phyloP scores from a whole-genome alignment of 179 eudicot species.

The Camellia oleifera region DNA sequence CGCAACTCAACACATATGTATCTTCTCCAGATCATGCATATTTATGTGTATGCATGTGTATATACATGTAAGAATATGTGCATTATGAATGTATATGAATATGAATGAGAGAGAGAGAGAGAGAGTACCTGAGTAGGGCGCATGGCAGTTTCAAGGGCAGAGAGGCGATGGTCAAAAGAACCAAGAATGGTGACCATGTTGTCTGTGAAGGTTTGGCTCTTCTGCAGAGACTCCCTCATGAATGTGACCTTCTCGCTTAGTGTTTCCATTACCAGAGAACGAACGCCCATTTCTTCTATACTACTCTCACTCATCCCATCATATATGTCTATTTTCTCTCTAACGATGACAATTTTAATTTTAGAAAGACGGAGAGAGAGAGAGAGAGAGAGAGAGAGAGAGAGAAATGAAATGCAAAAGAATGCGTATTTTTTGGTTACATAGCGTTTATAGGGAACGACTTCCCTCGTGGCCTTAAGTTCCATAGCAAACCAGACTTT shows the following conservation, averaged over 20 bases:
- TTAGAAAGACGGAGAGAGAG: no score
- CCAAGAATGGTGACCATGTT: conserved; percentile 70
- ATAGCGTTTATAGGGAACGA: no score
- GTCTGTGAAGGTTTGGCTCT: conserved; percentile 63
- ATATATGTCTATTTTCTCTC: no score
- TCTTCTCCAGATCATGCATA: not conserved
- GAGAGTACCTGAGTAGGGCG: conserved; percentile 65
- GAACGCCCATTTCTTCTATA: conserved; percentile 21
- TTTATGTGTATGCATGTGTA: not conserved
- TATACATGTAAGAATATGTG: not conserved
- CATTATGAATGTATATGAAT: not conserved
- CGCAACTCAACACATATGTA: not conserved
- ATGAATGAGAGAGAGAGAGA: not conserved
- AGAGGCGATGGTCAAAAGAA: conserved; percentile 78
- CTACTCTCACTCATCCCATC: not conserved
- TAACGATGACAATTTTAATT: not conserved
- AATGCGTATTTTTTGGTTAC: no score
- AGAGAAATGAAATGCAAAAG: not conserved
- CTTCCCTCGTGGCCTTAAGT: no score
- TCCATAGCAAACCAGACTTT: no score
- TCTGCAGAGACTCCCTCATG: conserved; percentile 53
- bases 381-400: not conserved
- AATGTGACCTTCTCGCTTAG: conserved; percentile 47
- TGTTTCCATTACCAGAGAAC: conserved; percentile 40
- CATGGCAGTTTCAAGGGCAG: conserved; percentile 88